These are phyloP conservation scores for Lactarius hengduanensis DNA, from an alignment of 768 basidiomycete genomes.

Conservation along the genomic window DNA sequence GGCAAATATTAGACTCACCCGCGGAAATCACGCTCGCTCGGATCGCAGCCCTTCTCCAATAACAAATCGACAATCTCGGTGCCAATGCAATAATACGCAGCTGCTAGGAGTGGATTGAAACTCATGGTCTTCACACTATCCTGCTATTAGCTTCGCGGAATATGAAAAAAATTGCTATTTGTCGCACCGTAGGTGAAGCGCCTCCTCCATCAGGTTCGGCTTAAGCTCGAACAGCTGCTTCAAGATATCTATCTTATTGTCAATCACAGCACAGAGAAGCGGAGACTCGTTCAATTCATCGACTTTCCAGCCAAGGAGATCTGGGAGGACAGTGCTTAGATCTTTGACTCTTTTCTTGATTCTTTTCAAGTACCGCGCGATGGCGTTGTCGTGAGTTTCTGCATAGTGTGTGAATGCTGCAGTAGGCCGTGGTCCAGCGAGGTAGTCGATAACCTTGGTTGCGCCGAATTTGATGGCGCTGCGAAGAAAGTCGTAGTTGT, in stretches of 20 bases:
- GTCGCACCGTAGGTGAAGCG: conserved; percentile 46
- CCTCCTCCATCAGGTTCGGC: conserved; percentile 42
- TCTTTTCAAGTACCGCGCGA: conserved; percentile 44
- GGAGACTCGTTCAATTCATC: conserved; percentile 53
- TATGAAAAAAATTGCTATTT: not conserved
- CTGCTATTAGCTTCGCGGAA: conserved; percentile 1
- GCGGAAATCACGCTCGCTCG: conserved; percentile 42
- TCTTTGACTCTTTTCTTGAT: conserved; percentile 39
- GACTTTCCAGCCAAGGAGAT: conserved; percentile 52
- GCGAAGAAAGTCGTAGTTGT: conserved; percentile 16
- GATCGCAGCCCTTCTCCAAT: conserved; percentile 46
- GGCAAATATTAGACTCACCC: conserved; percentile 40
- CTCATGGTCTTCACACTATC: conserved; percentile 48
- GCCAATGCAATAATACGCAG: conserved; percentile 36
- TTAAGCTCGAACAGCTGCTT: conserved; percentile 47
- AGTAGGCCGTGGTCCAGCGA: conserved; percentile 46
- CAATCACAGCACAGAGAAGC: conserved; percentile 44
- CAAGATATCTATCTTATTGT: conserved; percentile 40
- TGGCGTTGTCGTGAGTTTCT: conserved; percentile 41
- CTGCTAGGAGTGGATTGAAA: conserved; percentile 47
- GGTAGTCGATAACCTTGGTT: conserved; percentile 45
- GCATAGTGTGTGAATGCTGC: conserved; percentile 53
- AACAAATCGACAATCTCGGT: conserved; percentile 49
- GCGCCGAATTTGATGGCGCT: conserved; percentile 7
- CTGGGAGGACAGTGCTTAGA: conserved; percentile 43